A percentile compares a stretch with the other conserved stretches of the same genome.
Evolutionary conservation across 305 asterid species (phyloP).

Genomic region (Fraxinus velutina): DNA sequence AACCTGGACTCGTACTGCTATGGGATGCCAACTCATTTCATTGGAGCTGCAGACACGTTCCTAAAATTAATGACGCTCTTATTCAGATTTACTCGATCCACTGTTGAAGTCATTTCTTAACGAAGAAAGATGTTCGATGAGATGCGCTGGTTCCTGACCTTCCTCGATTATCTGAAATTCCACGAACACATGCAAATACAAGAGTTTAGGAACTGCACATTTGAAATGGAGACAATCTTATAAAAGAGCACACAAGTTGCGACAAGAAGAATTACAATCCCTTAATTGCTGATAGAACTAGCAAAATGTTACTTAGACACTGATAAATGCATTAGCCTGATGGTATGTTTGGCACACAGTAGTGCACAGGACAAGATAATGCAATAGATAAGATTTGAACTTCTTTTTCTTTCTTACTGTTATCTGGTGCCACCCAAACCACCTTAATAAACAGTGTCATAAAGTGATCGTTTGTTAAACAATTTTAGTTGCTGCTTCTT

Average conservation of each 20-base stretch:
- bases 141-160: constrained; percentile 55
- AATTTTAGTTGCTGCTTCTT: background rate
- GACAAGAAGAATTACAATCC: background rate
- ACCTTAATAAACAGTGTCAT: background rate
- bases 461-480: background rate
- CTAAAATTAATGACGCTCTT: background rate
- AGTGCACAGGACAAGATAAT: background rate
- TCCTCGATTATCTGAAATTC: constrained; percentile 43
- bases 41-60: constrained; percentile 14
- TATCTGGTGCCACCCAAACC: background rate
- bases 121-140: constrained; percentile 41
- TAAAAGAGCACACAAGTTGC: background rate
- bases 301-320: background rate
- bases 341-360: background rate
- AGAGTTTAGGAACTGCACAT: background rate
- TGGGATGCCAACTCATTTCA: constrained; percentile 38
- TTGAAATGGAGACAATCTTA: background rate
- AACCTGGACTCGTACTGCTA: constrained; percentile 29
- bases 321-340: background rate
- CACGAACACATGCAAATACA: background rate
- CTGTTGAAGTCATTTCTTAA: constrained; percentile 32
- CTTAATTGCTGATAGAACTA: background rate
- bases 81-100: constrained; percentile 21
- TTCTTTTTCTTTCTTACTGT: background rate
- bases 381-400: background rate